Base-by-base conservation (phyloP, 2,329 filamentous ascomycete species). In the Rhynchosporium secalis region DNA sequence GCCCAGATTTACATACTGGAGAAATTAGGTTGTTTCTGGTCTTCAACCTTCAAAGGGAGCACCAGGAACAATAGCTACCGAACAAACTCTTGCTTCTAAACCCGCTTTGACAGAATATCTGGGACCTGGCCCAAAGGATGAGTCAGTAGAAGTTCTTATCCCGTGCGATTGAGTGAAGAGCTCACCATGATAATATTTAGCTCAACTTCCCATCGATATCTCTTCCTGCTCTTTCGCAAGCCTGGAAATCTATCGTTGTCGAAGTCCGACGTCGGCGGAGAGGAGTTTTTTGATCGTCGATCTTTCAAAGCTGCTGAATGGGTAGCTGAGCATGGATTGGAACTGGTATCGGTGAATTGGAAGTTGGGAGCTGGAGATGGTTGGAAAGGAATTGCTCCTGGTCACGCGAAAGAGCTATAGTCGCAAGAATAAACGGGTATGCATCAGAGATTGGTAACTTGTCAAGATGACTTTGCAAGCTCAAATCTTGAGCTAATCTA, bases 271-370 rank as follows among this genome's bases (percentile, higher is more conserved):
- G 59, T 61, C 13, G 59, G 59, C 13, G 59, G 59, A 9, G 59
- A 61, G n/a, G 43, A 56, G 36, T 61, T 61, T 12, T 51, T 61
- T 4, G 59, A 61, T 26, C 43, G 52, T 12, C 43, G 59, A 10
- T 61, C 59, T 5, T 61, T 61, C 45, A 31, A 56, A 46, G 59
- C 59, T 49, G 45, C 45, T 13, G 51, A 61, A 31, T 61, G 59
- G 59, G 52, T 61, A 26, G 59, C 43, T 31, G 56, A 51, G 59
- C 43, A 61, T 43, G 59, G 59, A 3, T 43, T 61, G 52, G 46
- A 47, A 46, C 52, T 61, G n/a, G 52, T 61, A 12, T 45, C 38
- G 31, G 52, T 56, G 12, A 56, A 61, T 15, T 61, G 59, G 51
- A 48, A 57, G 33, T 45, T 47, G 45, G 59, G 59, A 41, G 59